Percentiles rank a stretch among this genome's conserved stretches.
Evolutionary conservation across 371 early-diverging fungal species (phyloP).

Genomic region (Mucor racemosus): DNA sequence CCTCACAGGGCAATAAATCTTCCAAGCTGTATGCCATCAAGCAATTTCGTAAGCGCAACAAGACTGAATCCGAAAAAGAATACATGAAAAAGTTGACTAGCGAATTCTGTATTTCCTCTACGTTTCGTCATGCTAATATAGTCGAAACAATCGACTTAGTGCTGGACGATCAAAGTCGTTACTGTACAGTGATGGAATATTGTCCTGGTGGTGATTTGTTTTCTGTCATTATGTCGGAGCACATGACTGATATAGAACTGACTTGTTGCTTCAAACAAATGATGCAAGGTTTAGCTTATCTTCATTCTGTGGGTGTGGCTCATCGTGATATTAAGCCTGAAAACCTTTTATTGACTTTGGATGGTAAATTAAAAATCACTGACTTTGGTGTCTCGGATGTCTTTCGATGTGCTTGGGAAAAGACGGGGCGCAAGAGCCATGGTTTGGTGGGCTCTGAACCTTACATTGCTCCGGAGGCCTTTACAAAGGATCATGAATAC

Average conservation of each 20-base stretch:
- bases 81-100: slow-evolving; percentile 89
- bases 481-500: slow-evolving; percentile 60
- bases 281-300: slow-evolving; percentile 80
- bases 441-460: slow-evolving; percentile 86
- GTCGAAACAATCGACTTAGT: slow-evolving; percentile 92
- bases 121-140: slow-evolving; percentile 85
- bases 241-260: slow-evolving; percentile 67
- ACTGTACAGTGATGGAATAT: slow-evolving; percentile 95
- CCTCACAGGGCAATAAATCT: not conserved
- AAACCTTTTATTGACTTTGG: slow-evolving; percentile 85
- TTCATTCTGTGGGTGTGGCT: slow-evolving; percentile 93
- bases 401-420: slow-evolving; percentile 83
- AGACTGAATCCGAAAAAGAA: slow-evolving; percentile 84
- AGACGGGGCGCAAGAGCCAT: slow-evolving; percentile 61
- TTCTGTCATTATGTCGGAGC: slow-evolving; percentile 66
- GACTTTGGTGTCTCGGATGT: slow-evolving; percentile 97
- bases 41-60: slow-evolving; percentile 86
- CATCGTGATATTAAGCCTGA: slow-evolving; percentile 89
- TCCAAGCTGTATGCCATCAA: slow-evolving; percentile 88
- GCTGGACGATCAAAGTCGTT: slow-evolving; percentile 79
- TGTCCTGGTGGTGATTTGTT: slow-evolving; percentile 84
- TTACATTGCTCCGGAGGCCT: slow-evolving; percentile 90
- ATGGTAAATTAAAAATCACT: slow-evolving; percentile 87
- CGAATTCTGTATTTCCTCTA: slow-evolving; percentile 92
- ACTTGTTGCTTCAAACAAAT: slow-evolving; percentile 92